phyloP scores from a whole-genome alignment of 345 rosid species.

The Sisymbrium irio region DNA sequence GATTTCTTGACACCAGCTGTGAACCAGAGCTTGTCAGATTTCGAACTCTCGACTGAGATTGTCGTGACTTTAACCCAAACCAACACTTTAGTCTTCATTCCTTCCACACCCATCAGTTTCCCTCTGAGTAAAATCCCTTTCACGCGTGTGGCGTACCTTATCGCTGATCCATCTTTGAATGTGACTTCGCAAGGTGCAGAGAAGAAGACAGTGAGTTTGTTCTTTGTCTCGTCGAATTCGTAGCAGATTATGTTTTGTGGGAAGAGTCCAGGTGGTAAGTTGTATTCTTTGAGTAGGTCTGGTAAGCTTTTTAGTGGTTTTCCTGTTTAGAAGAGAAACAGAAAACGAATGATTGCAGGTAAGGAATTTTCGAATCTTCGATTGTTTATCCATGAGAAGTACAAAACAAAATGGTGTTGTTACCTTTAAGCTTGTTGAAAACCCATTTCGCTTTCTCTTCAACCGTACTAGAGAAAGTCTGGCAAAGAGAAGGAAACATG shows the following conservation, averaged over 20 bases:
- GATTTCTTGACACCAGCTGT: slow-evolving; percentile 91
- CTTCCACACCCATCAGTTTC: slow-evolving; percentile 78
- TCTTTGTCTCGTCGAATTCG: slow-evolving; percentile 83
- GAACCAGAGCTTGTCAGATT: slow-evolving; percentile 93
- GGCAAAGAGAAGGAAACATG: slow-evolving; percentile 17
- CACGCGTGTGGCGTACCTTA: slow-evolving; percentile 79
- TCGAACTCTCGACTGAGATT: slow-evolving; percentile 61
- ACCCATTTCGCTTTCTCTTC: slow-evolving; percentile 99
- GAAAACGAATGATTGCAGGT: neutral
- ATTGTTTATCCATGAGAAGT: neutral
- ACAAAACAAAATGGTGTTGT: neutral
- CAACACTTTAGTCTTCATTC: slow-evolving; percentile 92
- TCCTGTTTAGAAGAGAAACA: slow-evolving; percentile 40
- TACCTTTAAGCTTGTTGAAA: slow-evolving; percentile 96
- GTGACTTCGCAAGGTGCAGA: slow-evolving; percentile 74
- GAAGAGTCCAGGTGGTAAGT: slow-evolving; percentile 84
- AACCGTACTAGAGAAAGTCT: slow-evolving; percentile 83
- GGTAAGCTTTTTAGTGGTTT: slow-evolving; percentile 73
- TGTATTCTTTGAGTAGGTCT: slow-evolving; percentile 88
- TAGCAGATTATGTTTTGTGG: slow-evolving; percentile 84
- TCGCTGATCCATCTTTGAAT: slow-evolving; percentile 80
- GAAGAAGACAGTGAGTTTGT: slow-evolving; percentile 73
- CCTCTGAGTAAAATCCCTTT: slow-evolving; percentile 74
- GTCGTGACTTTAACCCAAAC: slow-evolving; percentile 91
- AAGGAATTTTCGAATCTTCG: neutral